Percentiles rank a stretch among this genome's conserved stretches.
These are phyloP conservation scores for Trichoderma sp. DNA, from an alignment of 2,329 filamentous ascomycete genomes.

Conservation along the genomic window DNA sequence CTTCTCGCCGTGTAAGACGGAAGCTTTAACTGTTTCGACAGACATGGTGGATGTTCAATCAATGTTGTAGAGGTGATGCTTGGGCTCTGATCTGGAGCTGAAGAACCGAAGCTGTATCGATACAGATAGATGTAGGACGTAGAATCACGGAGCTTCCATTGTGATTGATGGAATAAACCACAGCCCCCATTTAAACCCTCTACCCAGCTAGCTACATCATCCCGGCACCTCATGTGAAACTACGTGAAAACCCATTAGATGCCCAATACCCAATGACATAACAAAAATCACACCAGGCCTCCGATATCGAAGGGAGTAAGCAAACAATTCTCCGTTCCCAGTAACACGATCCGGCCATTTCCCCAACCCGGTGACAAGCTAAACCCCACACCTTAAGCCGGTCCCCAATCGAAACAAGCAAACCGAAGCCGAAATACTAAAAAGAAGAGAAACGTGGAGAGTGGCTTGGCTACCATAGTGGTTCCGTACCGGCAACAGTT, in stretches of 20 bases:
- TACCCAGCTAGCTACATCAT: background rate
- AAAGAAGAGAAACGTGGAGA: background rate
- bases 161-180: background rate
- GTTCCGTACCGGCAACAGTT: constrained; percentile 9
- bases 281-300: background rate
- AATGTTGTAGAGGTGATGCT: background rate
- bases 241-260: background rate
- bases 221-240: background rate
- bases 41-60: constrained; percentile 5
- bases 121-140: background rate
- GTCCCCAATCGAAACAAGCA: background rate
- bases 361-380: background rate
- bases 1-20: constrained; percentile 52
- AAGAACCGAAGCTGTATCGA: background rate
- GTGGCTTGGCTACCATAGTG: background rate
- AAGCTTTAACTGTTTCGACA: constrained; percentile 41
- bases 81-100: background rate
- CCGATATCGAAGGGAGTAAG: constrained; percentile 14
- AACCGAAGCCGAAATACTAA: background rate
- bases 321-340: background rate
- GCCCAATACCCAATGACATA: background rate
- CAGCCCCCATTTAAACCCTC: background rate
- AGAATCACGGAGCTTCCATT: background rate
- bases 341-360: background rate
- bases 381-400: background rate